These are phyloP conservation scores for Corymbia maculata DNA, from an alignment of 345 rosid genomes.

Conservation along the genomic window DNA sequence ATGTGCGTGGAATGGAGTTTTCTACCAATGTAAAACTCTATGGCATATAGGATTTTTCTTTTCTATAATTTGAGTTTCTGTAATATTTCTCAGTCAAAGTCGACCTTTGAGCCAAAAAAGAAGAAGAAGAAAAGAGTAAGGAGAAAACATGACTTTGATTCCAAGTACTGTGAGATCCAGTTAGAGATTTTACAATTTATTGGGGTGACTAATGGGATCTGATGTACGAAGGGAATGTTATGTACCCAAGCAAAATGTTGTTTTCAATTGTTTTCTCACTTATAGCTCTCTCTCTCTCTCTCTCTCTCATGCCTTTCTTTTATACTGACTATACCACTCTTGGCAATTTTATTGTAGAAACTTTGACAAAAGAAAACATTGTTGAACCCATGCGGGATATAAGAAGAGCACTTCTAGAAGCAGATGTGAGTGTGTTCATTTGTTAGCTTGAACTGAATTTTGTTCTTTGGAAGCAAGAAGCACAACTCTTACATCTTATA, in stretches of 20 bases:
- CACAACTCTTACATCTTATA: neutral
- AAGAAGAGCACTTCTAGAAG: conserved; percentile 94
- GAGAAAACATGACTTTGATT: neutral
- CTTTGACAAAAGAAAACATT: conserved; percentile 87
- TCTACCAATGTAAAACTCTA: neutral
- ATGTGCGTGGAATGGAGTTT: neutral
- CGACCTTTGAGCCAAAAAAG: neutral
- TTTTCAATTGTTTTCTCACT: neutral
- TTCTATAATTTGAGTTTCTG: neutral
- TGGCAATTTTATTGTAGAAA: conserved; percentile 43
- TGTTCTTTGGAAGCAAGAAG: neutral
- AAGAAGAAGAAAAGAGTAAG: neutral
- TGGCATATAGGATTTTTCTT: neutral
- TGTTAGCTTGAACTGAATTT: neutral
- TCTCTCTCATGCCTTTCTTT: neutral
- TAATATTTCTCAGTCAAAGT: neutral
- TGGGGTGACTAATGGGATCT: neutral
- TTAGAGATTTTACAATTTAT: neutral
- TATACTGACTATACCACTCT: neutral
- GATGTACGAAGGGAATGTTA: neutral
- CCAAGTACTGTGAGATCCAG: neutral
- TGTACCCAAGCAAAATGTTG: neutral
- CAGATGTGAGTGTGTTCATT: conserved; percentile 67
- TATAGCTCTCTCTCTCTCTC: neutral
- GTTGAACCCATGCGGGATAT: conserved; percentile 97